Base-by-base conservation (phyloP, 352 stramenopile species). In the Thalassiosira oceanica region DNA sequence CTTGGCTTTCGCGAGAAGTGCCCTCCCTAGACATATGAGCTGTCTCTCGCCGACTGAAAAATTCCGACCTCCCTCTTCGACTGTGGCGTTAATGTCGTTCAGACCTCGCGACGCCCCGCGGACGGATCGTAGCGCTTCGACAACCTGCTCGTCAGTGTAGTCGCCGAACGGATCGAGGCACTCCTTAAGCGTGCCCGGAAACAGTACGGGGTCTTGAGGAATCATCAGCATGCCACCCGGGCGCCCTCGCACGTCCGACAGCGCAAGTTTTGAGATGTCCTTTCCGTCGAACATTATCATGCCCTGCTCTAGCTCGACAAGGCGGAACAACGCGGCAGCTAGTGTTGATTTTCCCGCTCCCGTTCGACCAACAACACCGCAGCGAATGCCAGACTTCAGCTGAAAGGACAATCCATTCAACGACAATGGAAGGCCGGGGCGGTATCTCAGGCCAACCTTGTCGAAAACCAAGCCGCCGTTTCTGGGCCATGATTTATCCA, bases 1-100 rank as follows among this genome's bases (percentile, higher is more conserved):
- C 23, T 80, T 83, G n/a, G 89, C 88, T 48, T 97, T 87, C 2
- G 83, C 85, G 3, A 99, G 74, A 53, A 99, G 71, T 10, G 96
- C 95, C 49, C 96, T 86, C 39, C 92, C 97, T 57, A 99, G 86
- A 67, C 94, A 98, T n/a, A 99, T 69, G 20, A 98, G 83, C 75
- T 98, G 95, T 0, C 95, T 83, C 78, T 99, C 93, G 2, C 94
- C 96, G 8, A 96, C 91, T 57, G 79, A 94, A 53, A 97, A 97
- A 79, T 97, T 98, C 28, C 76, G 86, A 45, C 93, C 95, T 49
- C 89, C 93, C 58, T 96, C 95, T 48, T 92, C 84, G 7, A 98
- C 84, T 23, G 52, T 56, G 35, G 80, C 80, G 45, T 86, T 77
- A 15, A 95, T 87, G 27, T 61, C 36, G 1, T 48, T 35, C 57